Conservation (phyloP, 495 filamentous ascomycete genomes). For the Tuber calosporum region DNA sequence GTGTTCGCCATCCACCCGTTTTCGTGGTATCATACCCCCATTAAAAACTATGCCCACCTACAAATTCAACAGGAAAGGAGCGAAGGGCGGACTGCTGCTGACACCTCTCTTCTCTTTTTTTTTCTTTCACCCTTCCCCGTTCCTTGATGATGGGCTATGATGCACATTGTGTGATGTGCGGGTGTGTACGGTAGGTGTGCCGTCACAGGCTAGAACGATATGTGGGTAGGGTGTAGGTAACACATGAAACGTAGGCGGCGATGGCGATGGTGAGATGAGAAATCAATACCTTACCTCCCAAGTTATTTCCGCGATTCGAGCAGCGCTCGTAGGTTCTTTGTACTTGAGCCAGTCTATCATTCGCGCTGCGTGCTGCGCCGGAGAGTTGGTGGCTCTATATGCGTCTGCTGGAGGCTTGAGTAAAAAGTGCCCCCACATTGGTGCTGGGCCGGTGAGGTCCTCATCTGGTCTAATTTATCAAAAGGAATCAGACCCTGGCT, state of each 20-base stretch:
- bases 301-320: constrained; percentile 89
- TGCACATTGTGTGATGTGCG: not conserved
- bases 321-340: constrained; percentile 81
- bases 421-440: constrained; percentile 82
- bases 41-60: not conserved
- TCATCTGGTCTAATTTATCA: constrained; percentile 24
- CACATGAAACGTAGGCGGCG: not conserved
- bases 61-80: not conserved
- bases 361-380: constrained; percentile 79
- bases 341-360: constrained; percentile 96
- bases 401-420: constrained; percentile 78
- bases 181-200: not conserved
- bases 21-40: too few relatives aligned
- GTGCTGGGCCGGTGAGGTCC: constrained; percentile 40
- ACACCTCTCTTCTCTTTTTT: not conserved
- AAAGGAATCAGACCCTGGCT: not conserved
- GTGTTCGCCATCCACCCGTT: too few relatives aligned
- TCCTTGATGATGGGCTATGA: not conserved
- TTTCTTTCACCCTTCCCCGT: not conserved
- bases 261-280: not conserved
- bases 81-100: not conserved
- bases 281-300: constrained; percentile 57
- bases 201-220: not conserved
- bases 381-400: constrained; percentile 67
- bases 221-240: not conserved